Evolutionary conservation across 2,329 filamentous ascomycete species (phyloP).

Genomic region (Blastomyces gilchristii): DNA sequence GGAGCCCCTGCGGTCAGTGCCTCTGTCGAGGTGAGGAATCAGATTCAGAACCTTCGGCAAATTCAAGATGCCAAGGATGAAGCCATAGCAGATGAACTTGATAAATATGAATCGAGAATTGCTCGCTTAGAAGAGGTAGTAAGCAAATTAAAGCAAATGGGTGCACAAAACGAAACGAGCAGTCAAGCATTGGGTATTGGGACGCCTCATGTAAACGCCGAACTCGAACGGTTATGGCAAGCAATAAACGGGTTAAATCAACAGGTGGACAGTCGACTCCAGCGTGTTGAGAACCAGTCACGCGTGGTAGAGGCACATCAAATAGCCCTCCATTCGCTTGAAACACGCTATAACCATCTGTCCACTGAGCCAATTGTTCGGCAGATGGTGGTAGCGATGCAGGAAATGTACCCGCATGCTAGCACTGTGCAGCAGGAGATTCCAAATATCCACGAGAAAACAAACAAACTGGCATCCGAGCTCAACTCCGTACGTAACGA

Average conservation of each 20-base stretch:
- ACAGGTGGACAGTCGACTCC: not conserved
- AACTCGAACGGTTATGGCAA: not conserved
- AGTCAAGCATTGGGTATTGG: not conserved
- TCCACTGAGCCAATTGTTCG: constrained; percentile 28
- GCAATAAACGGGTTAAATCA: not conserved
- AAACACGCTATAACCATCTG: constrained; percentile 43
- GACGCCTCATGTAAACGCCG: not conserved
- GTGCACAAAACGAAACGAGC: not conserved
- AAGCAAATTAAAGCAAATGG: constrained; percentile 6
- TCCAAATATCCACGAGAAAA: constrained; percentile 13
- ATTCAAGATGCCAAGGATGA: constrained; percentile 8
- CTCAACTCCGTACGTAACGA: not conserved
- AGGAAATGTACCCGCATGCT: constrained; percentile 29
- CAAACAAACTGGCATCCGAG: constrained; percentile 9
- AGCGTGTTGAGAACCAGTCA: not conserved
- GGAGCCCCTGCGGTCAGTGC: too few relatives aligned
- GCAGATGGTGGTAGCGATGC: constrained; percentile 27
- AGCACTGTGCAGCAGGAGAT: constrained; percentile 19
- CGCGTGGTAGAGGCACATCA: not conserved
- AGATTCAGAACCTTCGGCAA: constrained; percentile 2
- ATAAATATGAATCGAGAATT: constrained; percentile 7
- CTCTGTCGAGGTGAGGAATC: not conserved
- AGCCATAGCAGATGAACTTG: constrained; percentile 6
- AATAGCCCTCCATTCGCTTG: constrained; percentile 30
- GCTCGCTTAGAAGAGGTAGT: constrained; percentile 9